A percentile compares a stretch with the other conserved stretches of the same genome.
Evolutionary conservation across 345 rosid species (phyloP).

Genomic region (Acer negundo): DNA sequence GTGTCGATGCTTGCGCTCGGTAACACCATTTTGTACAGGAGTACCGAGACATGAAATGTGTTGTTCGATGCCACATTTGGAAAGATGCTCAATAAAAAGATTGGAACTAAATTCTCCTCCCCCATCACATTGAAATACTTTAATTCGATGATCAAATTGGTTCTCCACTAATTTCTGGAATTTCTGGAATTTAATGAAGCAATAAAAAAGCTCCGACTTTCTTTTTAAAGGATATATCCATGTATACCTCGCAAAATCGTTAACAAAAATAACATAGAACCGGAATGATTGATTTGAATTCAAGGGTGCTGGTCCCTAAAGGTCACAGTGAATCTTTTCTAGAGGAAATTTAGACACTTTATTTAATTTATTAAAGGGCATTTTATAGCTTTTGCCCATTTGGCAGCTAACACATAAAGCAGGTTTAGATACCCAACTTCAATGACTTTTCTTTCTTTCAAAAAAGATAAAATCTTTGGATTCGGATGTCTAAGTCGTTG

Average conservation of each 20-base stretch:
- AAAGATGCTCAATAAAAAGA: neutral
- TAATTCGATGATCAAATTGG: neutral
- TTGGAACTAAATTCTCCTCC: constrained; percentile 8
- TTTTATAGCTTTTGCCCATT: neutral
- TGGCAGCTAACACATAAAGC: constrained; percentile 8
- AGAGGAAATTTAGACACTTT: constrained; percentile 15
- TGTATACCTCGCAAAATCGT: neutral
- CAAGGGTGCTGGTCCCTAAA: neutral
- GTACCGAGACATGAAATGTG: neutral
- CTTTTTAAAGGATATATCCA: constrained; percentile 11
- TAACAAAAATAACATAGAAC: neutral
- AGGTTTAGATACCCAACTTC: neutral
- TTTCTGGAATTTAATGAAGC: neutral
- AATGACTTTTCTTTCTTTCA: constrained; percentile 4
- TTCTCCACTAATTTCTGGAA: neutral
- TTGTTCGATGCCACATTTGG: neutral
- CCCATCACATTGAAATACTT: constrained; percentile 2
- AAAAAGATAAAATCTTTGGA: constrained; percentile 4
- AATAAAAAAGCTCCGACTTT: neutral
- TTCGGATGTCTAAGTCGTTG: neutral
- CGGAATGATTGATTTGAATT: neutral
- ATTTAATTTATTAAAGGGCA: constrained; percentile 2
- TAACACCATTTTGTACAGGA: neutral
- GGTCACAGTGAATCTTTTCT: neutral
- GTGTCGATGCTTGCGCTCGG: no score